phyloP scores from a whole-genome alignment of 768 basidiomycete species.

The Gautieria morchelliformis region DNA sequence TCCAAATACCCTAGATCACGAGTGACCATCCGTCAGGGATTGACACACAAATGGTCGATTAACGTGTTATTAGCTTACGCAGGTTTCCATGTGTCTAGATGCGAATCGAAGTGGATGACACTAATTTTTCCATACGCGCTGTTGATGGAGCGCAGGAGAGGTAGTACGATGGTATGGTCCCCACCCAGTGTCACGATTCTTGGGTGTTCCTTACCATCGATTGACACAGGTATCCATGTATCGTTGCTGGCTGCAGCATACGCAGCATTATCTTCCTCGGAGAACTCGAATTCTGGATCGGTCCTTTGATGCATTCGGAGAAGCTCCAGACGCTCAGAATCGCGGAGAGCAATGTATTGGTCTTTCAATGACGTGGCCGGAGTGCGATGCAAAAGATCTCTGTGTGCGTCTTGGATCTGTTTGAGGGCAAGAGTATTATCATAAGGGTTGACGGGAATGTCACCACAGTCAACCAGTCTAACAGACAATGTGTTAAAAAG shows the following conservation, averaged over 20 bases:
- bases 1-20: constrained; percentile 41
- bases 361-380: constrained; percentile 43
- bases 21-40: neutral
- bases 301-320: neutral
- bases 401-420: constrained; percentile 69
- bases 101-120: constrained; percentile 83
- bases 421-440: constrained; percentile 65
- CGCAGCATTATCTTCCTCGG: constrained; percentile 1
- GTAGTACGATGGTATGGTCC: constrained; percentile 76
- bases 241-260: constrained; percentile 38
- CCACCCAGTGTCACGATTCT: constrained; percentile 78
- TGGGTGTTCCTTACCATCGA: constrained; percentile 72
- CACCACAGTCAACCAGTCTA: constrained; percentile 62
- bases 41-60: constrained; percentile 14
- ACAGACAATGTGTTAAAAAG: neutral
- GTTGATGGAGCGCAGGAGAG: constrained; percentile 60
- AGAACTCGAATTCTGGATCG: constrained; percentile 3
- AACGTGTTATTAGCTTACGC: constrained; percentile 10
- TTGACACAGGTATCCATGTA: constrained; percentile 50
- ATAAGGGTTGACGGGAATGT: constrained; percentile 71
- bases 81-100: constrained; percentile 33
- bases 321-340: constrained; percentile 3
- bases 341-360: constrained; percentile 1
- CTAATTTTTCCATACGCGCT: constrained; percentile 71
- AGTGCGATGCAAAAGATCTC: constrained; percentile 53